Evolutionary conservation across 768 basidiomycete genomes (phyloP).

Genomic region (Auriscalpium vulgare): DNA sequence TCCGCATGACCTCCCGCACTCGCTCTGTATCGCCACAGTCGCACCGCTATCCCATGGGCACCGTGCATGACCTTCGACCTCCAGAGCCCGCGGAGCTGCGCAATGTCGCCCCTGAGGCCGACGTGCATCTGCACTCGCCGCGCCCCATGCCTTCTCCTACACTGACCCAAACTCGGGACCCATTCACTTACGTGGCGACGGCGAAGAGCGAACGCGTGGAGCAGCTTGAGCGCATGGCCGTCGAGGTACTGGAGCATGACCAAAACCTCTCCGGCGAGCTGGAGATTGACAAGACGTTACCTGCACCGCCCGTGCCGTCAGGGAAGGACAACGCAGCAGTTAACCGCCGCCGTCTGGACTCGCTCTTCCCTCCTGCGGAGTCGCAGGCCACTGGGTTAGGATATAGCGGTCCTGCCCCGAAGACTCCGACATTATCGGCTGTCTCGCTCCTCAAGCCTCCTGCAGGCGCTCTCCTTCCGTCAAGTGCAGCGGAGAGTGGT

Average conservation of each 20-base stretch:
- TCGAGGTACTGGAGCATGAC: constrained; percentile 37
- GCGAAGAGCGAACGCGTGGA: constrained; percentile 55
- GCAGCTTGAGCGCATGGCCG: constrained; percentile 66
- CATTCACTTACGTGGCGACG: constrained; percentile 28
- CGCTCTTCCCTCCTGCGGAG: constrained; percentile 18
- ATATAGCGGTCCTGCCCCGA: not conserved
- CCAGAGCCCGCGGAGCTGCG: not conserved
- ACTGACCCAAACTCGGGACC: constrained; percentile 39
- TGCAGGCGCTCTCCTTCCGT: not conserved
- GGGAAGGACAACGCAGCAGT: constrained; percentile 23
- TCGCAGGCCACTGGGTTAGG: not conserved
- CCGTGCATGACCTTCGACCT: constrained; percentile 10
- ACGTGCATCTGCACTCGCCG: constrained; percentile 35
- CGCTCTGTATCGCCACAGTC: constrained; percentile 57
- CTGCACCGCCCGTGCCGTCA: constrained; percentile 47
- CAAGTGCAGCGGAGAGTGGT: constrained; percentile 39
- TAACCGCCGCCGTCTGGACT: constrained; percentile 24
- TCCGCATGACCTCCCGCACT: constrained; percentile 47
- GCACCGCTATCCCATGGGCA: constrained; percentile 41
- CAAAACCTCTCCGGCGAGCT: not conserved
- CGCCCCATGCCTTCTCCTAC: constrained; percentile 65
- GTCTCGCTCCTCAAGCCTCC: constrained; percentile 22
- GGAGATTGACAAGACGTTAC: constrained; percentile 50
- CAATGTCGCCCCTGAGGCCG: not conserved
- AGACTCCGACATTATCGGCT: constrained; percentile 24